Percentiles rank a stretch among this genome's conserved stretches.
Conservation (phyloP, 1,284 basidiomycete species). For the Gymnopus androsaceus region DNA sequence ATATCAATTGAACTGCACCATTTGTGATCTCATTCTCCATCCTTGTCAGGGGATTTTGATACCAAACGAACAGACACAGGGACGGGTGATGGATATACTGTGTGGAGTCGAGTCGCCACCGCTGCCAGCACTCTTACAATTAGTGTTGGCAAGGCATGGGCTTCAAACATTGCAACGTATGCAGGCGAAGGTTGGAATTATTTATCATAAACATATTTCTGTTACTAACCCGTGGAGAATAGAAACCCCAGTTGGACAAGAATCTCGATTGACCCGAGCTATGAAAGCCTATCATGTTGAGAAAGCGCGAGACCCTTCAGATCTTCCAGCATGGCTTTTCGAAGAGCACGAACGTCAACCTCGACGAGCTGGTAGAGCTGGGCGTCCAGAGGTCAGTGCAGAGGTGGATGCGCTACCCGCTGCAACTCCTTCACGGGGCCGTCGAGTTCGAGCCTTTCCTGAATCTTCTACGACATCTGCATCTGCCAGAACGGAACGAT, state of each 20-base stretch:
- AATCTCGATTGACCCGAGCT: conserved; percentile 61
- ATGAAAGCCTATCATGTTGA: conserved; percentile 69
- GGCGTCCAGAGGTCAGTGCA: conserved; percentile 11
- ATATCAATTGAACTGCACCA: not conserved
- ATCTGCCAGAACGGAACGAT: not conserved
- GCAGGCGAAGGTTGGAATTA: conserved; percentile 49
- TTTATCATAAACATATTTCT: too few relatives aligned
- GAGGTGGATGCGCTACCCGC: too few relatives aligned
- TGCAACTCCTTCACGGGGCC: conserved; percentile 5
- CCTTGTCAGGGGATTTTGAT: not conserved
- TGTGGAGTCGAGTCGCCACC: conserved; percentile 59
- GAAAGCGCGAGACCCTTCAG: conserved; percentile 54
- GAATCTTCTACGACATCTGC: not conserved
- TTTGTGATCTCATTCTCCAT: not conserved
- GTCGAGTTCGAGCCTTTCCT: not conserved
- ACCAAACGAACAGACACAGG: conserved; percentile 17
- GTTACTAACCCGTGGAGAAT: too few relatives aligned
- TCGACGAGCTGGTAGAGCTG: conserved; percentile 22
- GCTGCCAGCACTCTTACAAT: conserved; percentile 57
- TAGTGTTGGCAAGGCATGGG: conserved; percentile 60
- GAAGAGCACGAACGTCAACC: conserved; percentile 52
- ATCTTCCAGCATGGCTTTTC: conserved; percentile 72
- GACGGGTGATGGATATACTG: conserved; percentile 41
- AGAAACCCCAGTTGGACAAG: conserved; percentile 60
- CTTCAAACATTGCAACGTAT: conserved; percentile 40